Conservation (phyloP, 768 basidiomycete genomes). For the Tylopilus subfusipes region DNA sequence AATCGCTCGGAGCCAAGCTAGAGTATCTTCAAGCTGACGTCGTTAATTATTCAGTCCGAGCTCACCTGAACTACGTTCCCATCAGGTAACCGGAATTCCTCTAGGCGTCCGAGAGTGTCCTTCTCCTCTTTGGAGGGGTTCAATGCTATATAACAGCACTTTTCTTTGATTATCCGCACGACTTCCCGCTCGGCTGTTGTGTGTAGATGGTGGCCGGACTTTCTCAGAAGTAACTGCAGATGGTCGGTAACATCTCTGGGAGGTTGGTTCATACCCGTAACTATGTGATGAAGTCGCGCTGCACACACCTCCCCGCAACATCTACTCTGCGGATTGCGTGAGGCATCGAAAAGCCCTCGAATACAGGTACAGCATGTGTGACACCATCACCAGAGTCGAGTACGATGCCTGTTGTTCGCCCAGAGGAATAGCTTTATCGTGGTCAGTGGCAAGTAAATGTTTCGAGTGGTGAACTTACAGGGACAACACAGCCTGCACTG, state of each 20-base stretch:
- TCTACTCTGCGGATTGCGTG: constrained; percentile 96
- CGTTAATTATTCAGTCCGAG: constrained; percentile 10
- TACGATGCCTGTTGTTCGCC: constrained; percentile 98
- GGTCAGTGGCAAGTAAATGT: constrained; percentile 6
- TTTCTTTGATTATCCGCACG: constrained; percentile 97
- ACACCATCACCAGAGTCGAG: constrained; percentile 99
- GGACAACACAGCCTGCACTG: constrained; percentile 95
- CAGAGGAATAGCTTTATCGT: constrained; percentile 84
- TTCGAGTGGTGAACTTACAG: constrained; percentile 56
- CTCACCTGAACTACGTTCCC: constrained; percentile 87
- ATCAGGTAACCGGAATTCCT: constrained; percentile 92
- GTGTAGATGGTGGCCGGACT: constrained; percentile 91
- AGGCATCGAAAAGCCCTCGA: constrained; percentile 99
- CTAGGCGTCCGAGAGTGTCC: constrained; percentile 68
- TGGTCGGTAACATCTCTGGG: constrained; percentile 93
- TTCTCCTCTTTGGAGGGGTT: constrained; percentile 97
- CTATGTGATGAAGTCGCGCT: neutral
- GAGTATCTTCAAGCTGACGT: constrained; percentile 10
- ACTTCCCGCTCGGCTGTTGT: constrained; percentile 98
- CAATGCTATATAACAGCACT: constrained; percentile 91
- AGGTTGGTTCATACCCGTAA: neutral
- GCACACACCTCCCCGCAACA: constrained; percentile 82
- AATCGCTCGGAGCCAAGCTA: constrained; percentile 95
- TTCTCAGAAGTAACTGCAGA: constrained; percentile 88
- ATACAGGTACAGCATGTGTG: constrained; percentile 97